These are phyloP conservation scores for Tetraselmis striata DNA, from an alignment of 139 green algal species.

Conservation along the genomic window DNA sequence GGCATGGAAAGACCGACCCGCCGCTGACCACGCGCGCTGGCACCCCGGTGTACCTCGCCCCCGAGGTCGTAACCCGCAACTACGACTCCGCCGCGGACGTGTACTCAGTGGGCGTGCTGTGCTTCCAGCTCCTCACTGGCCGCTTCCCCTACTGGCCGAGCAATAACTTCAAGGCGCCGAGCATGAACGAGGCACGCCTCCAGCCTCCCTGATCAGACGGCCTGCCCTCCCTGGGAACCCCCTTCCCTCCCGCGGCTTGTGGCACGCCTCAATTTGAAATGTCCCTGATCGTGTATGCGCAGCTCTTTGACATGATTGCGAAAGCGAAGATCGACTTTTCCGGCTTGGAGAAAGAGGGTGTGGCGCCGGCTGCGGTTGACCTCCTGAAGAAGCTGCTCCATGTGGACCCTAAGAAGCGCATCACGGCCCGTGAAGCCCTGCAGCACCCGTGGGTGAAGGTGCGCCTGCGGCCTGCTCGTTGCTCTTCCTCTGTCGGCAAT, in stretches of 20 bases:
- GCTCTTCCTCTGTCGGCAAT: too few relatives aligned
- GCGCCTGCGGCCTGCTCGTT: too few relatives aligned
- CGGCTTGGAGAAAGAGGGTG: neutral
- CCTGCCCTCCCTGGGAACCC: too few relatives aligned
- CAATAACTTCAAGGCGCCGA: neutral
- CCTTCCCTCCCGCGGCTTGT: too few relatives aligned
- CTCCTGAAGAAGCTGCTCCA: slow-evolving; percentile 44
- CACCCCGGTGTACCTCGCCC: slow-evolving; percentile 86
- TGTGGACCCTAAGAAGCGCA: slow-evolving; percentile 46
- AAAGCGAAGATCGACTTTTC: neutral
- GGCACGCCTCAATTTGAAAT: neutral
- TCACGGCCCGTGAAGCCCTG: slow-evolving; percentile 55
- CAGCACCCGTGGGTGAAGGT: slow-evolving; percentile 57
- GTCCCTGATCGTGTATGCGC: neutral
- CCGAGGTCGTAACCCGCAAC: slow-evolving; percentile 54
- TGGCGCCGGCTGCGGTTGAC: slow-evolving; percentile 1
- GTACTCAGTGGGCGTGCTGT: slow-evolving; percentile 71
- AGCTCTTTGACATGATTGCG: neutral
- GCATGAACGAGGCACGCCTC: neutral
- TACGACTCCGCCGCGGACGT: slow-evolving; percentile 71
- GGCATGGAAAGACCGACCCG: neutral
- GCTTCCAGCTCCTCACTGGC: slow-evolving; percentile 60
- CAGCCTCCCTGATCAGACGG: neutral
- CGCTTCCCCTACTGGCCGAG: slow-evolving; percentile 37
- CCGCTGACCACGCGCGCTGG: slow-evolving; percentile 28